Base-by-base conservation (phyloP, 2,329 filamentous ascomycete species). In the Neonectria ditissima region DNA sequence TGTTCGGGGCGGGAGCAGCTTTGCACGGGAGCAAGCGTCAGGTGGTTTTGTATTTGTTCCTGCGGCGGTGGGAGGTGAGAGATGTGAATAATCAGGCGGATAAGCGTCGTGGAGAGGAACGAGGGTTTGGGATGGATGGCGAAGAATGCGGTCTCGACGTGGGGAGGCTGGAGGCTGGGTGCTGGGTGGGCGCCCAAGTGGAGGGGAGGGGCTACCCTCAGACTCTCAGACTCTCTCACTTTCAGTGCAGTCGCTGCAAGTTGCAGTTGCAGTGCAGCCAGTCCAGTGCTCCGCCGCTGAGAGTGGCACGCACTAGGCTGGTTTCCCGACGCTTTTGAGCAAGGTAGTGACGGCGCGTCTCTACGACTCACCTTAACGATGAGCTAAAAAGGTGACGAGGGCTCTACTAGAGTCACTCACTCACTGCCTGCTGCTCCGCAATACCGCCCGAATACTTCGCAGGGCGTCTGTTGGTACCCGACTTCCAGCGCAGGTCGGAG, bases 201-300 rank as follows among this genome's bases (percentile, higher is more conserved):
- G 56, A 34, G 61, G 39, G 53, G 62, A 62, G 62, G 62, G 61
- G 65, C 62, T 55, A 4, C n/a, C n/a, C n/a, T n/a, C n/a, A n/a
- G n/a, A 22, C 44, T 50, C 39, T n/a, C 34, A 30, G 45, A n/a
- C 24, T 30, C 26, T 20, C n/a, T 20, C 30, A 14, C 44, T 16
- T 14, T n/a, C 34, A 37, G 14, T 16, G 32, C 32, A 34, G 24
- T 6, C 24, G 6, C 24, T 26, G 6, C 24, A 26, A 6, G 6
- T 6, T 32, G 11, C 30, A 37, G 34, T 37, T 37, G 34, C 34
- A 37, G 34, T 16, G 34, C 34, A 37, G 34, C 34, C 34, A 37
- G 34, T 37, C 34, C 34, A 37, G 44, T 39, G 43, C 61, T 55
- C 55, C 57, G 58, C 62, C 57, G 41, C 44, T 20, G 26, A n/a